A percentile compares a stretch with the other conserved stretches of the same genome.
phyloP scores from a whole-genome alignment of 208 protist species.

The Leishmania arabica region DNA sequence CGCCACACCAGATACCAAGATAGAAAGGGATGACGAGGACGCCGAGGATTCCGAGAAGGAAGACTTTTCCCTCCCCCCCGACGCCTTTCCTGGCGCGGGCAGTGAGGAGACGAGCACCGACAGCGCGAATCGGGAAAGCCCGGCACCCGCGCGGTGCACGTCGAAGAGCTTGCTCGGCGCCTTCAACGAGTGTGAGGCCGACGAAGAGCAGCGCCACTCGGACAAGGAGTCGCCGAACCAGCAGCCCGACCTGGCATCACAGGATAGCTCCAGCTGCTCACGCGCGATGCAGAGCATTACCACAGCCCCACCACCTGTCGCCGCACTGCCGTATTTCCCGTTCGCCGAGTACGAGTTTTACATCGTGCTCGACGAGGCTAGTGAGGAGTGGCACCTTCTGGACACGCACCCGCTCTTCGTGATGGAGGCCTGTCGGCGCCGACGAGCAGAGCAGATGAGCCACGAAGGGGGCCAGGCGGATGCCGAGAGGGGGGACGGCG shows the following conservation, averaged over 20 bases:
- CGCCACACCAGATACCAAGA: constrained; percentile 2
- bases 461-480: not conserved
- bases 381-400: constrained; percentile 59
- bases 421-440: constrained; percentile 33
- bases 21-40: constrained; percentile 21
- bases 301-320: constrained; percentile 24
- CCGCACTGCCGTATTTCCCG: constrained; percentile 29
- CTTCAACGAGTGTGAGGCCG: constrained; percentile 20
- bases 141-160: constrained; percentile 2
- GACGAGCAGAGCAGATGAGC: constrained; percentile 23
- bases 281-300: constrained; percentile 8
- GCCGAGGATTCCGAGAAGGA: constrained; percentile 26
- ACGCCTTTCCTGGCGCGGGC: constrained; percentile 15
- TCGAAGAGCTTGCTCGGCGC: constrained; percentile 29
- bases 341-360: constrained; percentile 41
- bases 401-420: constrained; percentile 52
- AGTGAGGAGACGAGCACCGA: constrained; percentile 9
- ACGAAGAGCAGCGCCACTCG: not conserved
- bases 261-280: not conserved
- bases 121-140: constrained; percentile 12
- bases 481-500: not conserved
- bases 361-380: constrained; percentile 36
- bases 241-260: not conserved
- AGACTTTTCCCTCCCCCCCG: constrained; percentile 22
- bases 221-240: not conserved